Evolutionary conservation across 2,329 filamentous ascomycete species (phyloP), one percentile per base, ranked within the genome.

Genomic region (Colletotrichum spinosum): DNA sequence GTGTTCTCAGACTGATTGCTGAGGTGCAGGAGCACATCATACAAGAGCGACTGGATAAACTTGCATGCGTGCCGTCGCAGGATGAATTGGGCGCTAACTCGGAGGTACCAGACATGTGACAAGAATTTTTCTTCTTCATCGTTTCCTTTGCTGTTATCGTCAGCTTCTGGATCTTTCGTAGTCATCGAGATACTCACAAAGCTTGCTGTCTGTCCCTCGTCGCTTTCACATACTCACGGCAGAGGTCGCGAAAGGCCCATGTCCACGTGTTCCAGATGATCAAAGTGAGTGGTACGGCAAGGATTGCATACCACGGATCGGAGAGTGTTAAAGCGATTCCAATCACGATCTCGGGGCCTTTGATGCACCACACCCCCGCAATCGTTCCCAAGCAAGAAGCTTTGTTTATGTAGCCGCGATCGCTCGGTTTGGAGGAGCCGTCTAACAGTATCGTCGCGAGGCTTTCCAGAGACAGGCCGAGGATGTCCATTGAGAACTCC

Each of bases 1-100:
- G 48, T 11, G 48, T 37, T 50, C 48, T 50, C 17, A 15, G 33
- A 50, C 48, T 50, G 48, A 50, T 50, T 50, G 48, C 48, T 50
- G 33, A 50, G 33, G 48, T 50, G 33, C 12, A 50, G 33, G 48
- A 50, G 48, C 33, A 15, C 9, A 37, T 50, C 9, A 37, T 50
- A 50, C 6, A 50, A 9, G 33, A 50, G 48, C 5, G 33, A 50
- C 48, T 50, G 33, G 48, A 50, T 50, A 37, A 50, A 50, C 33
- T 37, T 50, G 12, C 33, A 50, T 37, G 33, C n/a, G 8, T 50
- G 33, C 48, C 12, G 33, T 37, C 33, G 33, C 12, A 50, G 48
- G 12, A 50, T 50, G 12, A 50, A 50, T 37, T 50, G 48, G 33
- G 17, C 48, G 12, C 48, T 37, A 2, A 35, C 48, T 50, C 12